Conservation (phyloP, 2,329 filamentous ascomycete genomes). For the Pestalotiopsis sp. region DNA sequence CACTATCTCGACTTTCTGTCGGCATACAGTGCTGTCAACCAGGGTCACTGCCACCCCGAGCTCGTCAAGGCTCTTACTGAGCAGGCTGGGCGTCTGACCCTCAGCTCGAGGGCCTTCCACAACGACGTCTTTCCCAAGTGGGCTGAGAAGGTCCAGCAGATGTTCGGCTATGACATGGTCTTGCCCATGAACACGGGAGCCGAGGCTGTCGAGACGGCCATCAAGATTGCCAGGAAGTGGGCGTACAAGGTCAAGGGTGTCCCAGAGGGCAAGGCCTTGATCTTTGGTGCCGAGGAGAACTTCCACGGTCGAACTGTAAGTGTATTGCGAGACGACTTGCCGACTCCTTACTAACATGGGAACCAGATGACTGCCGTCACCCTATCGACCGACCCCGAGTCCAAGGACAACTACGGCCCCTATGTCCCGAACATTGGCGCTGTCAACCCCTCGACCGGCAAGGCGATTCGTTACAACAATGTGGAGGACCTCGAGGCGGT, state of each 20-base stretch:
- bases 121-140: slow-evolving; percentile 98
- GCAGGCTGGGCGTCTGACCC: slow-evolving; percentile 85
- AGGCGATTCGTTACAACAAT: slow-evolving; percentile 84
- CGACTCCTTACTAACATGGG: background rate
- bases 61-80: slow-evolving; percentile 87
- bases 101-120: slow-evolving; percentile 94
- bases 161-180: slow-evolving; percentile 97
- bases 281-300: slow-evolving; percentile 87
- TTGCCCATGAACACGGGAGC: slow-evolving; percentile 98
- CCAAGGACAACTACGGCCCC: slow-evolving; percentile 93
- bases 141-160: slow-evolving; percentile 85
- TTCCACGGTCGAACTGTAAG: slow-evolving; percentile 94
- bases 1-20: slow-evolving; percentile 98
- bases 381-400: slow-evolving; percentile 93
- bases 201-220: slow-evolving; percentile 92
- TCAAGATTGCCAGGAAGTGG: slow-evolving; percentile 98
- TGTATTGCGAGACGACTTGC: slow-evolving; percentile 18
- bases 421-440: slow-evolving; percentile 90
- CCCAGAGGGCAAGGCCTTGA: slow-evolving; percentile 77
- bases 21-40: slow-evolving; percentile 96
- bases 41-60: slow-evolving; percentile 97
- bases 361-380: slow-evolving; percentile 87
- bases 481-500: slow-evolving; percentile 78
- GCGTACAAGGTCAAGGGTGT: slow-evolving; percentile 96
- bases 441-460: slow-evolving; percentile 72